Conservation (phyloP, 345 rosid genomes). For the Hibiscus tridactylites region DNA sequence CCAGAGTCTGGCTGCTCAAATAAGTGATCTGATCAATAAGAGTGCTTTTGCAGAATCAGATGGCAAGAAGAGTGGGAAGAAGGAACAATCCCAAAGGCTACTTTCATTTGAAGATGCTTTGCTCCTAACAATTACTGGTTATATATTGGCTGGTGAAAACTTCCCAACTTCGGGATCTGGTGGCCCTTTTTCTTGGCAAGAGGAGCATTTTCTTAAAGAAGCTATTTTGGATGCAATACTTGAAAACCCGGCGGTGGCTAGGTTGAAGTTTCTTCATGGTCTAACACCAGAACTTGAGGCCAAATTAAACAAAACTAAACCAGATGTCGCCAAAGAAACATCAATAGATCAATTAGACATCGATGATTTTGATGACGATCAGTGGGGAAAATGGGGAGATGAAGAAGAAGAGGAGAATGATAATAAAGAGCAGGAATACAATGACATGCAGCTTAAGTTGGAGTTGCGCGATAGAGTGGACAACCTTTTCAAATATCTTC, state of each 20-base stretch:
- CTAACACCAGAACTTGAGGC: constrained; percentile 65
- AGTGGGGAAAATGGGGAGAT: constrained; percentile 97
- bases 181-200: constrained; percentile 98
- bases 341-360: constrained; percentile 39
- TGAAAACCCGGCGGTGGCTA: constrained; percentile 60
- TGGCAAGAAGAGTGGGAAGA: constrained; percentile 33
- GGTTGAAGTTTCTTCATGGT: constrained; percentile 67
- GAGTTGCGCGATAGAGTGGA: constrained; percentile 89
- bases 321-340: constrained; percentile 36
- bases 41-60: constrained; percentile 45
- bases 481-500: constrained; percentile 65
- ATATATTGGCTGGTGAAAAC: constrained; percentile 88
- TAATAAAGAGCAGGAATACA: constrained; percentile 42
- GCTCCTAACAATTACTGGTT: constrained; percentile 68
- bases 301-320: constrained; percentile 34
- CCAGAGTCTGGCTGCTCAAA: constrained; percentile 90
- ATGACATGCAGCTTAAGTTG: constrained; percentile 78
- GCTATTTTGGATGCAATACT: constrained; percentile 70
- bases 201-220: constrained; percentile 87
- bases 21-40: constrained; percentile 75
- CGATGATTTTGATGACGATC: constrained; percentile 92
- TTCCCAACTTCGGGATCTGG: constrained; percentile 88
- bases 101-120: constrained; percentile 69
- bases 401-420: constrained; percentile 66
- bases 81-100: constrained; percentile 37